Percentiles rank a stretch among this genome's conserved stretches.
Evolutionary conservation across 805 yeast species (phyloP).

Genomic region (Cyberlindnera saturnus): DNA sequence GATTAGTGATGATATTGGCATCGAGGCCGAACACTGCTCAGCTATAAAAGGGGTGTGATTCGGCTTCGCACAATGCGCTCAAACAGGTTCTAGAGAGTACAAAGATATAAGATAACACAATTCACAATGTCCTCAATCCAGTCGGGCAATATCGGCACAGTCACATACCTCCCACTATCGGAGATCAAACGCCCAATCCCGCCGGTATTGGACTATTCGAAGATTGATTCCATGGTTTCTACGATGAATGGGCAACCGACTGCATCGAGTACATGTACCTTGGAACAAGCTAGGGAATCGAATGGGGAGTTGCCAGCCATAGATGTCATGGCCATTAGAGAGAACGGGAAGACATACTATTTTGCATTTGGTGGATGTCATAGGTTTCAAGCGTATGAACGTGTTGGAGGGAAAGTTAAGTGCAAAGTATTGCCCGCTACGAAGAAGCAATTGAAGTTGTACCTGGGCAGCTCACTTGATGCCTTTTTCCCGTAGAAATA

Average conservation of each 20-base stretch:
- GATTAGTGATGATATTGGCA: no score
- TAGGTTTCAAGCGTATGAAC: slow-evolving; percentile 80
- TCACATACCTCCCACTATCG: slow-evolving; percentile 56
- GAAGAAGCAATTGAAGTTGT: slow-evolving; percentile 55
- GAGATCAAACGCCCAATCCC: slow-evolving; percentile 77
- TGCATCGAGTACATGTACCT: slow-evolving; percentile 55
- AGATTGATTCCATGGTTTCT: slow-evolving; percentile 75
- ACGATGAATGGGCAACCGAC: slow-evolving; percentile 59
- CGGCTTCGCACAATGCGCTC: no score
- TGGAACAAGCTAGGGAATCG: slow-evolving; percentile 29
- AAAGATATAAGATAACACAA: neutral
- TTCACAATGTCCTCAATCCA: slow-evolving; percentile 56
- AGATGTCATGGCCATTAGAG: slow-evolving; percentile 66
- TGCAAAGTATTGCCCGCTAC: slow-evolving; percentile 76
- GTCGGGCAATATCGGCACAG: slow-evolving; percentile 45
- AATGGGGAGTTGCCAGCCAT: slow-evolving; percentile 74
- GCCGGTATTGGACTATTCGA: slow-evolving; percentile 70
- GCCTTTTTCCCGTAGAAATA: slow-evolving; percentile 20
- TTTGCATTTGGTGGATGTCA: slow-evolving; percentile 93
- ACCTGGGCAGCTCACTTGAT: slow-evolving; percentile 66
- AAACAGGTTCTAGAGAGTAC: no score
- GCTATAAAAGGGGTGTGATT: no score
- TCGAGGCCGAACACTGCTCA: no score
- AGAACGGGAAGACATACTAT: slow-evolving; percentile 53
- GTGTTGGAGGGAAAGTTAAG: slow-evolving; percentile 39